A percentile compares a stretch with the other conserved stretches of the same genome.
Evolutionary conservation across 2,329 filamentous ascomycete genomes (phyloP).

Genomic region (Arthroderma sp.): DNA sequence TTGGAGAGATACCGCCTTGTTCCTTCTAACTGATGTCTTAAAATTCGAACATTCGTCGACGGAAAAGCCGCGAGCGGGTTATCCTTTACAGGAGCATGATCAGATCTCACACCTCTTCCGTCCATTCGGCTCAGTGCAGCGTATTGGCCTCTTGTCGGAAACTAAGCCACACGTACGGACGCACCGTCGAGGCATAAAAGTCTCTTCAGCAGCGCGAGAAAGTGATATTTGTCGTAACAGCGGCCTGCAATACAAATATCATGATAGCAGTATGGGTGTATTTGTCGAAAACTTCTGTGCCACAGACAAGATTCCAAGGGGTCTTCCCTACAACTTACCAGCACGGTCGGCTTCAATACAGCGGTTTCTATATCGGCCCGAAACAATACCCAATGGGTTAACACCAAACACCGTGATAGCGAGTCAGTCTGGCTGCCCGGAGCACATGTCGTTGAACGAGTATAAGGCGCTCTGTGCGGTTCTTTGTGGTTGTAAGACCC

Average conservation of each 20-base stretch:
- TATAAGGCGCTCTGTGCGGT: slow-evolving; percentile 41
- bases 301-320: slow-evolving; percentile 3
- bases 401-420: slow-evolving; percentile 42
- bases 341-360: no score
- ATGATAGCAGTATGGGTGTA: slow-evolving; percentile 11
- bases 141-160: slow-evolving; percentile 7
- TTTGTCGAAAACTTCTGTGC: slow-evolving; percentile 10
- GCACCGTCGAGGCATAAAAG: no score
- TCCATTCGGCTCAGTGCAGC: no score
- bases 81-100: background rate
- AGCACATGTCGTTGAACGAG: slow-evolving; percentile 39
- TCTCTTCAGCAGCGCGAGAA: no score
- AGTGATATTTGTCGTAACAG: slow-evolving; percentile 1
- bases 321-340: background rate
- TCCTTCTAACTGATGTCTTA: slow-evolving; percentile 7
- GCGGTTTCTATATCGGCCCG: slow-evolving; percentile 20
- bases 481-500: slow-evolving; percentile 35
- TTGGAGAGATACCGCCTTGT: slow-evolving; percentile 40
- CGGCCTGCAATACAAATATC: background rate
- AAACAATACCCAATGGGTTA: slow-evolving; percentile 7
- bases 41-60: no score
- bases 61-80: no score
- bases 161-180: no score
- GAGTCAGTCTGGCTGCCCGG: slow-evolving; percentile 35
- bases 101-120: no score